phyloP scores from a whole-genome alignment of 2,329 filamentous ascomycete species.

The Aspergillus fructus region DNA sequence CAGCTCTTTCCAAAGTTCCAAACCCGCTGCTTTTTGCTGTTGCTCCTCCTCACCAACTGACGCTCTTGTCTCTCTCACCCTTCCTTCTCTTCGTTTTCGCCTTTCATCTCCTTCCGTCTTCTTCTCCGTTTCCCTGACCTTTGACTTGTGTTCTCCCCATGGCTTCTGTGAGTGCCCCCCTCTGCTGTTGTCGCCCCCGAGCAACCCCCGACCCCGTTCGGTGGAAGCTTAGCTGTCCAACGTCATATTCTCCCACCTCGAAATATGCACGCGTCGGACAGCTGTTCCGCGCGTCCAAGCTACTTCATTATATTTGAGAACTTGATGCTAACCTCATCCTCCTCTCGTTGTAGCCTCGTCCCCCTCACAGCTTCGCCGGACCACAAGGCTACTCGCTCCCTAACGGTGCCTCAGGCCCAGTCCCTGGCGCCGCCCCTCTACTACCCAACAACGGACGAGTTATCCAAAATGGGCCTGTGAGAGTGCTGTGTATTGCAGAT shows the following conservation, averaged over 20 bases:
- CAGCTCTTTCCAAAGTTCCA: conserved; percentile 1
- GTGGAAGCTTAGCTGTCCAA: conserved; percentile 20
- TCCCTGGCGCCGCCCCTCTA: conserved; percentile 48
- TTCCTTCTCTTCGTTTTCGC: conserved; percentile 15
- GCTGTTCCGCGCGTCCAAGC: conserved; percentile 6
- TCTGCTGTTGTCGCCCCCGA: conserved; percentile 15
- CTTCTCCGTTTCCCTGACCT: conserved; percentile 10
- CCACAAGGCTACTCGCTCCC: conserved; percentile 46
- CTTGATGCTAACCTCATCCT: conserved; percentile 22
- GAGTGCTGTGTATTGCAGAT: conserved; percentile 52
- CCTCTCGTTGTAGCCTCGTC: conserved; percentile 38
- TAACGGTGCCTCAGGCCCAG: conserved; percentile 47
- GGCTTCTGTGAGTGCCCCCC: conserved; percentile 47
- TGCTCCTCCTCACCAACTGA: conserved; percentile 16
- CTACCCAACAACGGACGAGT: conserved; percentile 52
- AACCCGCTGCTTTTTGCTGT: conserved; percentile 15
- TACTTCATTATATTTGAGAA: neutral
- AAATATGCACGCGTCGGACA: conserved; percentile 12
- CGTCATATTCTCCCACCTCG: conserved; percentile 15
- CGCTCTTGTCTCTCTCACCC: conserved; percentile 17
- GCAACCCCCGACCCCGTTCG: conserved; percentile 4
- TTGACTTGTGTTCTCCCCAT: conserved; percentile 32
- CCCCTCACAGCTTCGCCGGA: conserved; percentile 41
- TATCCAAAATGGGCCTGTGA: conserved; percentile 48
- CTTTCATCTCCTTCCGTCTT: conserved; percentile 3